These are phyloP conservation scores for Macrocystidia cucumis DNA, from an alignment of 1,284 basidiomycete species.

Conservation along the genomic window DNA sequence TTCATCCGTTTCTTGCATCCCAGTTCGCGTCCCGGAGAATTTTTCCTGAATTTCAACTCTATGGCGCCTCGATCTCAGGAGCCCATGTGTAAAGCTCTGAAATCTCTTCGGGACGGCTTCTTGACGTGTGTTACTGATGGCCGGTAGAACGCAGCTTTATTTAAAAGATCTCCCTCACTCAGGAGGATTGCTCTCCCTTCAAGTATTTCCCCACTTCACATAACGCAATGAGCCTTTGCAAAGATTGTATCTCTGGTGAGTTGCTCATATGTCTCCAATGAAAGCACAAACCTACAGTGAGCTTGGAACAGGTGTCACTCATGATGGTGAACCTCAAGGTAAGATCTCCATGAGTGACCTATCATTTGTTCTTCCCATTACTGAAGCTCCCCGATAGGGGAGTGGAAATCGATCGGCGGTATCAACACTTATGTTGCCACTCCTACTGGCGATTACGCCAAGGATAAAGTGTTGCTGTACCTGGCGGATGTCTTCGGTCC, in stretches of 20 bases:
- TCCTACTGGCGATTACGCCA: constrained; percentile 35
- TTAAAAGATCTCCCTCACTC: background rate
- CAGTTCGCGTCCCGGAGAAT: too few species aligned
- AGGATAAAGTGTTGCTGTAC: constrained; percentile 46
- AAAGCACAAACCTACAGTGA: constrained; percentile 2
- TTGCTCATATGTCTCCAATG: background rate
- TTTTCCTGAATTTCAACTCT: too few species aligned
- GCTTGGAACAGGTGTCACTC: constrained; percentile 35
- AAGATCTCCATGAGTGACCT: constrained; percentile 6
- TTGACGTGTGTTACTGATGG: too few species aligned
- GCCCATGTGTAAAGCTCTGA: too few species aligned
- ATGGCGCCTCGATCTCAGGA: too few species aligned
- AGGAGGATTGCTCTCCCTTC: background rate
- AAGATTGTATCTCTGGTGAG: constrained; percentile 39
- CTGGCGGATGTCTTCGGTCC: constrained; percentile 44
- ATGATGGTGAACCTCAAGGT: constrained; percentile 49
- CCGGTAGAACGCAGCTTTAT: too few species aligned
- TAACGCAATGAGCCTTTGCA: constrained; percentile 41
- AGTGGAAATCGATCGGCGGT: constrained; percentile 35
- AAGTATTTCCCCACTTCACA: background rate
- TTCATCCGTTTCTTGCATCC: too few species aligned
- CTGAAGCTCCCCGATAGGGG: constrained; percentile 21
- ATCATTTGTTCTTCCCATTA: background rate
- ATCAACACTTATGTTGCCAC: constrained; percentile 41
- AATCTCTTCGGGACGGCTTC: too few species aligned